Conservation (phyloP, 108 stramenopile genomes). For the Pelagomonas calceolata region DNA sequence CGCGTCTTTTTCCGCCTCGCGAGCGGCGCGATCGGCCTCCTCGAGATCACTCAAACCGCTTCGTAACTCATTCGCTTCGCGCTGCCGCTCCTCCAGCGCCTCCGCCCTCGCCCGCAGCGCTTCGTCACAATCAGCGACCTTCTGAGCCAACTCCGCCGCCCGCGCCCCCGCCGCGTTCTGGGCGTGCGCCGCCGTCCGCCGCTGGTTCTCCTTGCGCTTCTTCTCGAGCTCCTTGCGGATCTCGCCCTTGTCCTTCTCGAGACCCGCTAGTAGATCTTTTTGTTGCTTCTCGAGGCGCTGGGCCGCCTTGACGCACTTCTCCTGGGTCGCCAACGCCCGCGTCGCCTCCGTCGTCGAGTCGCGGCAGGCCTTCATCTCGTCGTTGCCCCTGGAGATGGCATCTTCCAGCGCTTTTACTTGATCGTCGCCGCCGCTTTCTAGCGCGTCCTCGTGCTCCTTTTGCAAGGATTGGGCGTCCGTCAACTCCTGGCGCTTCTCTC, state of each 20-base stretch:
- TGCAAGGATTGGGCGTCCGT: too few species aligned
- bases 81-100: not conserved
- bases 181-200: not conserved
- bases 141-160: too few species aligned
- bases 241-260: not conserved
- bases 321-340: too few species aligned
- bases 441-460: too few species aligned
- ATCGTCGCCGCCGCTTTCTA: too few species aligned
- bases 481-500: slow-evolving; percentile 22
- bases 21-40: not conserved
- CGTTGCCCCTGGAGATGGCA: too few species aligned
- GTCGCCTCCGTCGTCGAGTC: too few species aligned
- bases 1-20: not conserved
- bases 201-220: not conserved
- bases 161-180: not conserved
- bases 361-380: too few species aligned
- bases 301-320: not conserved
- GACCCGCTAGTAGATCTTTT: not conserved
- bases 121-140: too few species aligned
- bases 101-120: too few species aligned
- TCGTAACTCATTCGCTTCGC: not conserved
- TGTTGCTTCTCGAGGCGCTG: not conserved
- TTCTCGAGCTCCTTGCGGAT: not conserved
- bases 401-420: too few species aligned
- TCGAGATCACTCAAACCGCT: not conserved